Evolutionary conservation across 1,139 yeast species (phyloP).

Genomic region (Lodderomyces margitis): DNA sequence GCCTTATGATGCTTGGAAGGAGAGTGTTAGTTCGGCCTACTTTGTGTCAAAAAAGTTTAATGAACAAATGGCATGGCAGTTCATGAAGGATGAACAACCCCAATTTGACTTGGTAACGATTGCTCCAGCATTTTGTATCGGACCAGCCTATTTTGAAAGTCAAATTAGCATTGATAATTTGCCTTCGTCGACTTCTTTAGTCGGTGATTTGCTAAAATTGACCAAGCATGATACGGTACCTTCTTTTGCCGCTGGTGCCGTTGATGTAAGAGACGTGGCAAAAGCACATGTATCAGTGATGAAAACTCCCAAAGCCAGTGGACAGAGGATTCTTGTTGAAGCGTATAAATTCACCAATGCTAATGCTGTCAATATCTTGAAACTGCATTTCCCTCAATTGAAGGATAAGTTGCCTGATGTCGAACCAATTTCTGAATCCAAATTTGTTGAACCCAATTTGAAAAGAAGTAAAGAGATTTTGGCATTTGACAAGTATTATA

Average conservation of each 20-base stretch:
- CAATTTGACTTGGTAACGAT: constrained; percentile 18
- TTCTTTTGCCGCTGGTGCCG: constrained; percentile 20
- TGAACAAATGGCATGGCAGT: constrained; percentile 26
- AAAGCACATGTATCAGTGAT: constrained; percentile 28
- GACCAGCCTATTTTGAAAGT: constrained; percentile 21
- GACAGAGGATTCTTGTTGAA: constrained; percentile 27
- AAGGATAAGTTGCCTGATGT: constrained; percentile 18
- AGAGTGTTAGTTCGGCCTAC: constrained; percentile 16
- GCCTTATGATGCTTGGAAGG: constrained; percentile 20
- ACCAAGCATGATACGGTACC: constrained; percentile 13
- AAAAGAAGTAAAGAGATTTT: constrained; percentile 26
- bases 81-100: constrained; percentile 19
- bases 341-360: constrained; percentile 24
- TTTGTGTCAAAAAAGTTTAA: constrained; percentile 24
- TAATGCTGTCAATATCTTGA: constrained; percentile 33
- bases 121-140: constrained; percentile 21
- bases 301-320: constrained; percentile 20
- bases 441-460: constrained; percentile 19
- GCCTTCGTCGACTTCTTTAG: constrained; percentile 8
- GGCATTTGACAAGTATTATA: constrained; percentile 22
- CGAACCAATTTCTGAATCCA: constrained; percentile 11
- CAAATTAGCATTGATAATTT: constrained; percentile 2
- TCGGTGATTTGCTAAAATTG: constrained; percentile 9
- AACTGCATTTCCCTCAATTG: constrained; percentile 18
- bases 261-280: constrained; percentile 37